Evolutionary conservation across 305 asterid species (phyloP), one percentile per base, ranked within the genome.

Genomic region (Rubia tinctorum): DNA sequence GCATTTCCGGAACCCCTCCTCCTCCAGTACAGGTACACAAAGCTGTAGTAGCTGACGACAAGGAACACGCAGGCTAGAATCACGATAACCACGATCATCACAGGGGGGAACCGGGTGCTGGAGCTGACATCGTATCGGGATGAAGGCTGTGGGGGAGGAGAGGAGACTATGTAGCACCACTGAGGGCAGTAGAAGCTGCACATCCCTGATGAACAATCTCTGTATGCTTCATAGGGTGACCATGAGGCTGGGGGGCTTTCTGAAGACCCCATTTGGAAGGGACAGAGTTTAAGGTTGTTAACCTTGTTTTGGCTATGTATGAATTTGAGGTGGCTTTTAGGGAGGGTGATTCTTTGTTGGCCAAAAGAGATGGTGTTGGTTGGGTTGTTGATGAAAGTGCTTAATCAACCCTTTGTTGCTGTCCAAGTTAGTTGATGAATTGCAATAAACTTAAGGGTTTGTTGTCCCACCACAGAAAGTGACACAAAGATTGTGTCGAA

Each of bases 151-250:
- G 86, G 86, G 0, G 92, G 92, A 62, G 88, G 88, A 40, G 96
- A 94, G 85, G 87, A 80, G 81, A 79, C 73, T 44, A 84, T 77
- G 84, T 88, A 82, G 81, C 96, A 90, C 80, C 82, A 88, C 61
- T 87, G 94, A 14, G 94, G 91, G 72, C 96, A 90, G 73, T 82
- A 84, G 22, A 82, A 64, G 81, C 84, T 88, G 85, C 96, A 90
- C 5, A 90, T 73, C 25, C 80, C 87, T 64, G 71, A 73, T 43
- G 96, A 83, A 51, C 96, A 90, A 14, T 87, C 94, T 39, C 62
- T 84, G 56, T 78, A 70, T 69, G 75, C 76, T 53, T 80, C 69
- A 66, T 85, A 84, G 0, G 90, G 88, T 60, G 84, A 68, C n/a
- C n/a, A n/a, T n/a, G n/a, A n/a, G n/a, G n/a, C n/a, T n/a, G n/a